Base-by-base conservation (phyloP, 1,139 yeast genomes). In the Candida sp. region DNA sequence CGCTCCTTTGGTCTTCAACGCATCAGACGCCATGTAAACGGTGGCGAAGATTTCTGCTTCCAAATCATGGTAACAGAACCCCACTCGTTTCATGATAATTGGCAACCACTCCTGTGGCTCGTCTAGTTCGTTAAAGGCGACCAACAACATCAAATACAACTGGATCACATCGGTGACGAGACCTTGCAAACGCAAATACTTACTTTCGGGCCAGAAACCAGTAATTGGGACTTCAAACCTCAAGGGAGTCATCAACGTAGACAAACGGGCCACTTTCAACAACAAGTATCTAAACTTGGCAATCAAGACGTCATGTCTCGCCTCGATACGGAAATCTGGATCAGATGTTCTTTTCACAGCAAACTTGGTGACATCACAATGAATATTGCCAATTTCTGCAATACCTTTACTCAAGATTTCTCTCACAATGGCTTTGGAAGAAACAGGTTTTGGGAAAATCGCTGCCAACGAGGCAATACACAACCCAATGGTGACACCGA, bases 161-260 rank as follows among this genome's bases (percentile, higher is more conserved):
- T 65, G 73, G 3, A 67, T 55, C 3, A 71, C 58, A 50, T 72
- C 75, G 25, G 65, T 62, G 8, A 71, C 52, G n/a, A 62, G 56
- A 4, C 51, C 51, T 46, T 65, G 70, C 8, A 73, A 55, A 47
- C 61, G 59, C 22, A 48, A 49, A 51, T 73, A 73, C 42, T 66
- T 69, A 12, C 57, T 56, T 32, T 59, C 61, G 1, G 78, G 78
- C 77, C 77, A 73, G n/a, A 58, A 48, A 0, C 78, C 78, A 2
- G 67, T 56, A 7, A 73, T 46, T 0, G 73, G 69, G 7, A 69
- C 48, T 50, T 73, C 78, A 49, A 70, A 69, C 38, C 61, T 61
- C 27, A 73, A 63, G 1, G 75, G 66, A 9, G 57, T 61, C 8
- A 53, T 28, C 35, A 72, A 56, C 7, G 56, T 53, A 3, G 63